phyloP scores from a whole-genome alignment of 352 stramenopile species.

The Pythium dissimile region DNA sequence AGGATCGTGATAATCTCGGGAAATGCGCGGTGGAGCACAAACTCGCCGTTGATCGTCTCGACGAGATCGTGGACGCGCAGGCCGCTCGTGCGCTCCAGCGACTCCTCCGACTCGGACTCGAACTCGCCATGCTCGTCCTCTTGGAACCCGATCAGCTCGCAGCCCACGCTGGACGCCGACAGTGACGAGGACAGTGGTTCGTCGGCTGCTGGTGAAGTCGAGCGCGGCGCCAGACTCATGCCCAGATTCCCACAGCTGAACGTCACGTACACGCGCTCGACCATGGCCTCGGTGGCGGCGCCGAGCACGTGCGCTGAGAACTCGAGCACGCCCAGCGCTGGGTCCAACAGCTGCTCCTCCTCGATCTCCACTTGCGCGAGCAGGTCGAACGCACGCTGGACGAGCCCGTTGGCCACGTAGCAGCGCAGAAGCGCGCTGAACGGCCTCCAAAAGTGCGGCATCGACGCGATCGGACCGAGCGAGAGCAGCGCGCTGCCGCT shows the following conservation, averaged over 20 bases:
- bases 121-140: conserved; percentile 5
- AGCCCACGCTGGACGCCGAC: conserved; percentile 8
- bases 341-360: conserved; percentile 38
- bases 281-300: conserved; percentile 29
- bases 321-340: conserved; percentile 21
- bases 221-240: conserved; percentile 28
- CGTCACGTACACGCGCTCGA: conserved; percentile 41
- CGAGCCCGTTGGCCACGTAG: conserved; percentile 38
- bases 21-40: conserved; percentile 33
- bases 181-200: too few species aligned
- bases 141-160: conserved; percentile 28
- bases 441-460: conserved; percentile 32
- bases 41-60: conserved; percentile 46
- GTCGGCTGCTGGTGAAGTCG: not conserved
- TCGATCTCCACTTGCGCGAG: conserved; percentile 40
- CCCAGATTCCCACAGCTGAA: conserved; percentile 47
- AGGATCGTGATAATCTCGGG: conserved; percentile 27
- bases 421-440: conserved; percentile 40
- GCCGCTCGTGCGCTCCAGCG: not conserved
- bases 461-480: conserved; percentile 26
- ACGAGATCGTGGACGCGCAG: conserved; percentile 31
- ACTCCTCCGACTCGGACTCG: not conserved
- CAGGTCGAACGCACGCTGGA: conserved; percentile 44
- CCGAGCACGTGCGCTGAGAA: conserved; percentile 36
- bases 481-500: conserved; percentile 24